Evolutionary conservation across 1,284 basidiomycete species (phyloP), one percentile per base, ranked within the genome.

Genomic region (Somion occarium): DNA sequence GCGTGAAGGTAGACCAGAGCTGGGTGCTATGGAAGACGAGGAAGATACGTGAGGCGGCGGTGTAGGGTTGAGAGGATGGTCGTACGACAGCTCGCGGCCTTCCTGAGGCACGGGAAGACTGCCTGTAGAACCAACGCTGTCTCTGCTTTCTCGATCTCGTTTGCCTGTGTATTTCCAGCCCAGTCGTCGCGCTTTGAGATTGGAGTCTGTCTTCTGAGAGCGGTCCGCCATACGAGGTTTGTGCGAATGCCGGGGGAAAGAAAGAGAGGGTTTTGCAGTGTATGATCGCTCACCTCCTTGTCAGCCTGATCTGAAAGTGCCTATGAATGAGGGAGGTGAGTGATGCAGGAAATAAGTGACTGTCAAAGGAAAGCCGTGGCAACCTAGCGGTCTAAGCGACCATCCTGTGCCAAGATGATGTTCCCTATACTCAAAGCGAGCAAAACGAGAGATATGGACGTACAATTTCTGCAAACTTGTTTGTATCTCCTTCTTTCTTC

Each of bases 101-200:
- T 71, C 69, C 53, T 59, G 56, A 13, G 69, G 64, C 15, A 66
- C 55, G 44, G 61, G 62, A n/a, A 69, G 62, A 24, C 49, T 43
- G 12, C 55, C 45, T 19, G 57, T 9, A 3, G 52, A 39, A 43
- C 60, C 58, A n/a, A 54, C 50, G 48, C 55, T 61, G 37, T 64
- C 62, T 49, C 58, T 64, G 50, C 50, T 47, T 46, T 54, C 56
- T 20, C 56, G 34, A 23, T 39, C 20, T 15, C 30, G 30, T 34
- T 34, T 34, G 7, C 39, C 53, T 50, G 54, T 56, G 56, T 66
- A 64, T 54, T 66, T 64, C 49, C 60, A 59, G 30, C 58, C 61
- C 66, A 66, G 66, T 53, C 57, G 64, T 48, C 67, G 64, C 44
- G 65, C 62, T 46, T 57, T 65, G n/a, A n/a, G n/a, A n/a, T n/a